A percentile compares a stretch with the other conserved stretches of the same genome.
phyloP scores from a whole-genome alignment of 2,329 filamentous ascomycete species.

The Talaromyces amestolkiae region DNA sequence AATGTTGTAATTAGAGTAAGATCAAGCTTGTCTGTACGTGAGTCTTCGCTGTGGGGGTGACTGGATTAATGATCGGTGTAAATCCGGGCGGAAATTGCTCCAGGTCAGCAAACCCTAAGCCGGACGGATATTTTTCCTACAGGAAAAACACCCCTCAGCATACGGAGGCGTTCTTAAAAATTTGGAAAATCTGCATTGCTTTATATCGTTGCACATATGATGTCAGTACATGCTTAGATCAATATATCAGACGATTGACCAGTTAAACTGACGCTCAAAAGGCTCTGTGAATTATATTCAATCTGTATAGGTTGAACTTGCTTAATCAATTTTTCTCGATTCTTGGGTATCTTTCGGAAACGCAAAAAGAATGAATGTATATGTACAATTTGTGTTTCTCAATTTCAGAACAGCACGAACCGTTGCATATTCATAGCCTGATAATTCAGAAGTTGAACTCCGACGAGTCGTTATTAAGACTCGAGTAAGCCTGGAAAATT shows the following conservation, averaged over 20 bases:
- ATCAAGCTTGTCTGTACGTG: not conserved
- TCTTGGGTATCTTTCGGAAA: not conserved
- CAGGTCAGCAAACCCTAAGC: not conserved
- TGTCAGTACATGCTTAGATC: no score
- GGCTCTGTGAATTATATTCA: no score
- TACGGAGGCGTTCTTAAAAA: no score
- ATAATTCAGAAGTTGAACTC: constrained; percentile 25
- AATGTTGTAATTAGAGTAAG: not conserved
- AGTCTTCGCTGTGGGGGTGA: not conserved
- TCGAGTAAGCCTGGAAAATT: constrained; percentile 33
- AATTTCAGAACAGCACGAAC: not conserved
- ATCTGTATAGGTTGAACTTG: no score
- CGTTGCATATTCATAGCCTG: no score
- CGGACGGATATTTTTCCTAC: constrained; percentile 10
- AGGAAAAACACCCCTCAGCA: no score
- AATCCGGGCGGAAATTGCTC: not conserved
- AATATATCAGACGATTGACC: no score
- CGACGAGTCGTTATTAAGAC: constrained; percentile 32
- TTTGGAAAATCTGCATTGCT: no score
- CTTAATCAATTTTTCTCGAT: not conserved
- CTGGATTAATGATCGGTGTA: not conserved
- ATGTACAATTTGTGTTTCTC: not conserved
- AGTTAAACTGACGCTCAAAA: not conserved
- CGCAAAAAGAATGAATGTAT: not conserved
- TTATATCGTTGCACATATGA: no score